These are phyloP conservation scores for Scytalidium sp. DNA, from an alignment of 2,329 filamentous ascomycete species.

Conservation along the genomic window DNA sequence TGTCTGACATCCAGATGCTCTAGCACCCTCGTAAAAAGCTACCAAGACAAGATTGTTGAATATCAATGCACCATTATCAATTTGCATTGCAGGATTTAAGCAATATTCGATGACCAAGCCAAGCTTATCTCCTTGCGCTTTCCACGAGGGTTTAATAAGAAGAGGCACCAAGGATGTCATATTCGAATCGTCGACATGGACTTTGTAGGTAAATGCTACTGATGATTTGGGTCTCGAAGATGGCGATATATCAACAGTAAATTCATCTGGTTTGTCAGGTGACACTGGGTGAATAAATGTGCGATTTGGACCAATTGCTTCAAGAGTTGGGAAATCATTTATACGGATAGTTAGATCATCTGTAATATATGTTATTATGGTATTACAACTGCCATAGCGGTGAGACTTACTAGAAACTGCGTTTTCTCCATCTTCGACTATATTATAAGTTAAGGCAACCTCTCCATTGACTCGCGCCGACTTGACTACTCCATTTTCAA, in stretches of 20 bases:
- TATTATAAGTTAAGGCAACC: constrained; percentile 81
- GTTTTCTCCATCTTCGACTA: constrained; percentile 29
- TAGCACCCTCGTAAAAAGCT: constrained; percentile 65
- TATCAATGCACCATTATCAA: constrained; percentile 43
- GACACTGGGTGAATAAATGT: constrained; percentile 75
- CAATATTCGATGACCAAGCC: constrained; percentile 82
- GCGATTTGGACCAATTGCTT: constrained; percentile 91
- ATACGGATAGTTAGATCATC: constrained; percentile 70
- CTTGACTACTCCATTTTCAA: constrained; percentile 70
- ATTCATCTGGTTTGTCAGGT: constrained; percentile 71
- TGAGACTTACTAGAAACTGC: constrained; percentile 47
- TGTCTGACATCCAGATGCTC: constrained; percentile 66
- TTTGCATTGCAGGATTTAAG: constrained; percentile 61
- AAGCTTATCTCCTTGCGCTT: constrained; percentile 79
- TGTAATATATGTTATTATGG: constrained; percentile 20
- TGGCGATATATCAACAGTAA: constrained; percentile 68
- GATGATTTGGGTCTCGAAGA: constrained; percentile 63
- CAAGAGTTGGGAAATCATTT: constrained; percentile 83
- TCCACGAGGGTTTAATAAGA: constrained; percentile 67
- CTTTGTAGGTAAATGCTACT: constrained; percentile 88
- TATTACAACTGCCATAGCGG: constrained; percentile 16
- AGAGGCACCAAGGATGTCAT: constrained; percentile 56
- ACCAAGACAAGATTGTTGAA: constrained; percentile 75
- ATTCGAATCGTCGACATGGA: constrained; percentile 65
- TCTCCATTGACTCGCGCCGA: constrained; percentile 79